Percentiles rank a stretch among this genome's conserved stretches.
phyloP scores from a whole-genome alignment of 192 early-diverging fungal species.

The Gonapodya prolifera region DNA sequence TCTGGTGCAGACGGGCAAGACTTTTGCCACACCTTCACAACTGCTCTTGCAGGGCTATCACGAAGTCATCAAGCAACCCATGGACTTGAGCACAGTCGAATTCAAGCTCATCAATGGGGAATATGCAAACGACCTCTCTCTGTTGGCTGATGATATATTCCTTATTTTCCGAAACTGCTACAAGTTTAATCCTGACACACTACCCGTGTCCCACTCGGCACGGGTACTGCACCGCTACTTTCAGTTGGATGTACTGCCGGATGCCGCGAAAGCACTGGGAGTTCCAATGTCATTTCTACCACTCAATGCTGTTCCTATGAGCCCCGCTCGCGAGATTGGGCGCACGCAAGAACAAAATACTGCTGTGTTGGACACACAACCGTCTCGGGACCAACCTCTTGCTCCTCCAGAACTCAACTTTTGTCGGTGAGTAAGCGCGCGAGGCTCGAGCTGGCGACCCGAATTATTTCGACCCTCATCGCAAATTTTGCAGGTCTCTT shows the following conservation, averaged over 20 bases:
- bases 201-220: slow-evolving; percentile 51
- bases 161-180: slow-evolving; percentile 62
- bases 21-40: background rate
- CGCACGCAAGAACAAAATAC: background rate
- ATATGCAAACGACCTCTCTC: slow-evolving; percentile 25
- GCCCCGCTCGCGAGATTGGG: background rate
- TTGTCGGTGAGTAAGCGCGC: slow-evolving; percentile 13
- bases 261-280: background rate
- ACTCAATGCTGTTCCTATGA: background rate
- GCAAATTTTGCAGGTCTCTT: slow-evolving; percentile 17
- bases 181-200: slow-evolving; percentile 55
- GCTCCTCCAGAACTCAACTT: background rate
- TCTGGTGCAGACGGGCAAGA: background rate
- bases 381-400: background rate
- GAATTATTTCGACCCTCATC: slow-evolving; percentile 15
- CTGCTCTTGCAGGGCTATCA: slow-evolving; percentile 21
- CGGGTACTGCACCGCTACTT: slow-evolving; percentile 28
- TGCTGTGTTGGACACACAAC: background rate
- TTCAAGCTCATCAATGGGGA: slow-evolving; percentile 32
- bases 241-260: background rate
- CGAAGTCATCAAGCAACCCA: slow-evolving; percentile 52
- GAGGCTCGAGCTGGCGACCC: slow-evolving; percentile 18
- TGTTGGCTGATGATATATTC: slow-evolving; percentile 44
- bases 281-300: background rate
- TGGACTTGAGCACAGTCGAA: slow-evolving; percentile 57